phyloP scores from a whole-genome alignment of 2,329 filamentous ascomycete species.

The Aspergillus ibericus region DNA sequence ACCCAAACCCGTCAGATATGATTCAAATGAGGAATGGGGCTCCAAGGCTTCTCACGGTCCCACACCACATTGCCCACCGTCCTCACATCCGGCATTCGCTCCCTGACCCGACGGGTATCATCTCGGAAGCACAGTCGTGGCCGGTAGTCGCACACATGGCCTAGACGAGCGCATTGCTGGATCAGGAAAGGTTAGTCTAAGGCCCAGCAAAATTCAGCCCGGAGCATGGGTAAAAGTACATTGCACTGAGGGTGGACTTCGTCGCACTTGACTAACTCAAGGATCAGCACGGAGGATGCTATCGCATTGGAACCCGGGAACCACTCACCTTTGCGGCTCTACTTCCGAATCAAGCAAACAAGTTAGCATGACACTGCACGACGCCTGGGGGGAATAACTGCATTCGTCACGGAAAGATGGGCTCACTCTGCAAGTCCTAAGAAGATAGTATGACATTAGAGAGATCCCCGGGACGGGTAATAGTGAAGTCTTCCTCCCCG shows the following conservation, averaged over 20 bases:
- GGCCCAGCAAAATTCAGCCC: background rate
- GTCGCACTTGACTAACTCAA: conserved; percentile 54
- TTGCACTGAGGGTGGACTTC: conserved; percentile 56
- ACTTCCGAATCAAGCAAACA: conserved; percentile 9
- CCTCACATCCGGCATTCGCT: conserved; percentile 54
- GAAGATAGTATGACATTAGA: conserved; percentile 14
- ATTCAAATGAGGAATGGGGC: background rate
- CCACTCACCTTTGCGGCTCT: conserved; percentile 45
- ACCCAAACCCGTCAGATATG: background rate
- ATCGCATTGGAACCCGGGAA: background rate
- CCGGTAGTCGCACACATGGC: conserved; percentile 59
- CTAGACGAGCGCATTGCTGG: conserved; percentile 56
- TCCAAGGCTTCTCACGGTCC: conserved; percentile 50
- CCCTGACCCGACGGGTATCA: conserved; percentile 53
- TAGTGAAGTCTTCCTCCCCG: background rate
- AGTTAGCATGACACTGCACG: conserved; percentile 10
- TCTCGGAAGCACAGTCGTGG: conserved; percentile 57
- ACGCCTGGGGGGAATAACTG: background rate
- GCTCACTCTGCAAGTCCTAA: conserved; percentile 47
- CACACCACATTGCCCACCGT: conserved; percentile 55
- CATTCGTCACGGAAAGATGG: conserved; percentile 4
- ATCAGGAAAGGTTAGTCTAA: background rate
- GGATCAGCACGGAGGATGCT: background rate
- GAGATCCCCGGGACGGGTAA: background rate
- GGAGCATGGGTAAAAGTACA: conserved; percentile 33